These are phyloP conservation scores for Penicillium mononematosum DNA, from an alignment of 495 filamentous ascomycete genomes.

Conservation along the genomic window DNA sequence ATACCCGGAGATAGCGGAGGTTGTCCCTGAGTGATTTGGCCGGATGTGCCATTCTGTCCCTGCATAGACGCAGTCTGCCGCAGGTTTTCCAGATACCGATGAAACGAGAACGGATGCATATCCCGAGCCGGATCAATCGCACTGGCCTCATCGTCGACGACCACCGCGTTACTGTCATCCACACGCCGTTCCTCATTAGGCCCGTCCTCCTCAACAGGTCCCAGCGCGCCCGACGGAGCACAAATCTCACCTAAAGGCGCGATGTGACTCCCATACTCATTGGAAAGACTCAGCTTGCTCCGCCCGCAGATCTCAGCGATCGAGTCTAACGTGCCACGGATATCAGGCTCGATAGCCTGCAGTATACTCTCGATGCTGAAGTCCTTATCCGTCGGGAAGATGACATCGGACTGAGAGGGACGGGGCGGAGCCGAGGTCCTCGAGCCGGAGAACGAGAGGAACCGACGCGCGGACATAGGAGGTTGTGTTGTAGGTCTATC, in stretches of 20 bases:
- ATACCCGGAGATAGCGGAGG: conserved; percentile 12
- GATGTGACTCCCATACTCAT: conserved; percentile 63
- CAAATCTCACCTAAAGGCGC: conserved; percentile 60
- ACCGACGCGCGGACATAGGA: conserved; percentile 38
- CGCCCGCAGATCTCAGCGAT: conserved; percentile 65
- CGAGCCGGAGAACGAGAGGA: conserved; percentile 30
- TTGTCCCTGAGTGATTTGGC: conserved; percentile 11
- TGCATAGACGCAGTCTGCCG: conserved; percentile 22
- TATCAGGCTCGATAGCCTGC: conserved; percentile 57
- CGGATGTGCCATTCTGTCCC: conserved; percentile 14
- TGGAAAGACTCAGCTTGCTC: conserved; percentile 59
- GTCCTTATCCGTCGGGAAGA: conserved; percentile 48
- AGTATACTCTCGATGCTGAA: conserved; percentile 63
- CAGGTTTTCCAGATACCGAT: conserved; percentile 36
- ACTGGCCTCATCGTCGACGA: conserved; percentile 39
- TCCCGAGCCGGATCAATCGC: conserved; percentile 28
- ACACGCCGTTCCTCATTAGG: conserved; percentile 34
- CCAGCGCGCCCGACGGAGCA: conserved; percentile 35
- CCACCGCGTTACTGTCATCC: conserved; percentile 28
- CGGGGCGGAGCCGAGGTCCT: conserved; percentile 19
- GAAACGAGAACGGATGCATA: conserved; percentile 32
- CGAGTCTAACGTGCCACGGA: conserved; percentile 54
- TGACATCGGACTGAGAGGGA: conserved; percentile 22
- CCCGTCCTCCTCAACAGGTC: conserved; percentile 45
- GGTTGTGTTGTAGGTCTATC: conserved; percentile 19